Evolutionary conservation across 305 asterid genomes (phyloP).

Genomic region (Solanum hybrid): DNA sequence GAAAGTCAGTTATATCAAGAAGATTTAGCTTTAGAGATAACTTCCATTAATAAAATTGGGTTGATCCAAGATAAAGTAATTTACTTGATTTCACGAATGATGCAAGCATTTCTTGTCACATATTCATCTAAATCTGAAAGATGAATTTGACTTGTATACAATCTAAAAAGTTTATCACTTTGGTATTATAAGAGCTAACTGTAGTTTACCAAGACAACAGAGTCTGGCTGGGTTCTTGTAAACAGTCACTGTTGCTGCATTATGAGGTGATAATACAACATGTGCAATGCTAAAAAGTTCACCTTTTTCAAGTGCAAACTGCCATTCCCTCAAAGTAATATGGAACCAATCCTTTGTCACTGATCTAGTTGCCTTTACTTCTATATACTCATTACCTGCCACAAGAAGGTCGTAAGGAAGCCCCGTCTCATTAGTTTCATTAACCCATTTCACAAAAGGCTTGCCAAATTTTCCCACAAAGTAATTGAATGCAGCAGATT

Average conservation of each 20-base stretch:
- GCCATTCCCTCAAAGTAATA: constrained; percentile 59
- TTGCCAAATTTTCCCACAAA: constrained; percentile 33
- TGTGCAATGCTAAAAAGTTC: constrained; percentile 67
- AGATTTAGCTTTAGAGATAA: not conserved
- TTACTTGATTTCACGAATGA: not conserved
- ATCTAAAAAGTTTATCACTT: not conserved
- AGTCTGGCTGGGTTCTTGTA: constrained; percentile 70
- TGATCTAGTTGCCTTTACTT: constrained; percentile 35
- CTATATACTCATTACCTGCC: constrained; percentile 56
- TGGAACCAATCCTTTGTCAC: constrained; percentile 51
- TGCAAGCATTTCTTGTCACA: not conserved
- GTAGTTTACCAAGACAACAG: constrained; percentile 69
- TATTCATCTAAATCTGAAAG: not conserved
- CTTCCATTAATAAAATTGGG: not conserved
- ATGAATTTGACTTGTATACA: not conserved
- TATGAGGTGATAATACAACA: constrained; percentile 36
- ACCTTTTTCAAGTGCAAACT: constrained; percentile 60
- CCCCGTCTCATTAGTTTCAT: constrained; percentile 71
- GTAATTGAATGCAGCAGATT: constrained; percentile 61
- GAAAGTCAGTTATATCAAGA: not conserved
- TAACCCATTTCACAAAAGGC: constrained; percentile 61
- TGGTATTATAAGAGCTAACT: constrained; percentile 30
- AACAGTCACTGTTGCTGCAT: constrained; percentile 49
- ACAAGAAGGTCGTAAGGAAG: constrained; percentile 77
- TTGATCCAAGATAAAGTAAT: not conserved